Evolutionary conservation across 768 basidiomycete genomes (phyloP), one percentile per base, ranked within the genome.

Genomic region (Panaeolus papilionaceus): DNA sequence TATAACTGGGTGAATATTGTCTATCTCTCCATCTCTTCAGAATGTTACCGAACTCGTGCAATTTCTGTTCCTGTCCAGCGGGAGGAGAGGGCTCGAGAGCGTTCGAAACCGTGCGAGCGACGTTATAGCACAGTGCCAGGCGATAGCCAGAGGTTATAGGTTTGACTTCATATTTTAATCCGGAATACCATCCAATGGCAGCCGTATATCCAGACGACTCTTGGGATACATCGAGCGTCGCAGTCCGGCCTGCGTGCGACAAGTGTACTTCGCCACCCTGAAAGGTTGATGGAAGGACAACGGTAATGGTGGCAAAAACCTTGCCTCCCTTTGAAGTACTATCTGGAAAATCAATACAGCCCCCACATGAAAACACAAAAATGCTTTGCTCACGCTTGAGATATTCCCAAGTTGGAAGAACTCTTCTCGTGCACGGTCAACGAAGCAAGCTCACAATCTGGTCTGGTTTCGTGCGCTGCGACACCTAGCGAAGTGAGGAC

Each of bases 141-240:
- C 82, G 82, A 64, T 82, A 83, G 5, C 85, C 85, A 18, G 79
- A 78, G 2, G 79, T 81, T 38, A 85, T 74, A 2, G 80, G 80
- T 65, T 82, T 82, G 64, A 85, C 78, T 74, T 83, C 81, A 72
- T 84, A 82, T 61, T 69, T 72, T 33, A 84, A 83, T 65, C 83
- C 84, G 40, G 82, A 83, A 70, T 86, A 84, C 84, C 85, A 87
- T 0, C 83, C 77, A 9, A 85, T 74, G 7, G 82, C 71, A 1
- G 79, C 73, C 0, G 81, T 83, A 6, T 69, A 67, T 7, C 73
- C 61, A 1, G 71, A 44, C 26, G 81, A 81, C 7, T 64, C 65
- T 0, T 65, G 8, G 8, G 79, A 71, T 6, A 77, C 67, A 69
- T 84, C 80, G 69, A 84, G 76, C 12, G 77, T 71, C 54, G 73